phyloP scores from a whole-genome alignment of 108 stramenopile species.

The Thalassiosira profunda region DNA sequence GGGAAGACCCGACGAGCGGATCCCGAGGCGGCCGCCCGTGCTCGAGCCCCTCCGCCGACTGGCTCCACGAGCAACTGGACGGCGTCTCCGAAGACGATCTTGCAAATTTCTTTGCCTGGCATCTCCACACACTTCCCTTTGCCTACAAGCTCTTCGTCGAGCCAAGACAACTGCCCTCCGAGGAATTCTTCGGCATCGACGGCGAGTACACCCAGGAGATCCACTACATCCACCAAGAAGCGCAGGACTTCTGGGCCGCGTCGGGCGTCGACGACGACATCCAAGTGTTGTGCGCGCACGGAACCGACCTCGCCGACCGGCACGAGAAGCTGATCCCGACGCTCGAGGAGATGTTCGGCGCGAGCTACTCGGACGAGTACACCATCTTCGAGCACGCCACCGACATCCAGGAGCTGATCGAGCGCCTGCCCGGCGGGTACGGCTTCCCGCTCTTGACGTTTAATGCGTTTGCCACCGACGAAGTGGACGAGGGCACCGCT shows the following conservation, averaged over 20 bases:
- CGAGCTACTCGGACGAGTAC: constrained; percentile 19
- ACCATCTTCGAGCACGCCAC: constrained; percentile 37
- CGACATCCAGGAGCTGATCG: constrained; percentile 40
- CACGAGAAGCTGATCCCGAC: constrained; percentile 37
- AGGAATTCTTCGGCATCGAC: constrained; percentile 42
- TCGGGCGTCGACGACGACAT: constrained; percentile 25
- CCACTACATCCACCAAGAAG: constrained; percentile 9
- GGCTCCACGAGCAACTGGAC: constrained; percentile 15
- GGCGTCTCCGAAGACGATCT: constrained; percentile 17
- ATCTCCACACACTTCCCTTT: constrained; percentile 29
- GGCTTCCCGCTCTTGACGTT: constrained; percentile 39
- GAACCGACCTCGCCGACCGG: constrained; percentile 35
- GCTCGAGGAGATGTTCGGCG: constrained; percentile 25
- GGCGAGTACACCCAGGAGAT: constrained; percentile 44
- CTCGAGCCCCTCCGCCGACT: constrained; percentile 30
- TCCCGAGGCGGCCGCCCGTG: not conserved
- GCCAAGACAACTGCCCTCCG: not conserved
- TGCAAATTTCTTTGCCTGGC: constrained; percentile 29
- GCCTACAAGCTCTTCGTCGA: constrained; percentile 35
- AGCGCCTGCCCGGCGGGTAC: constrained; percentile 33
- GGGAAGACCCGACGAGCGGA: not conserved
- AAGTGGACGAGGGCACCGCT: constrained; percentile 15
- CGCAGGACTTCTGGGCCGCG: constrained; percentile 38
- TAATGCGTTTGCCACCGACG: constrained; percentile 53
- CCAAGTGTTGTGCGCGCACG: constrained; percentile 25